phyloP scores from a whole-genome alignment of 1,139 yeast genomes.

The Taphrina flavorubra region DNA sequence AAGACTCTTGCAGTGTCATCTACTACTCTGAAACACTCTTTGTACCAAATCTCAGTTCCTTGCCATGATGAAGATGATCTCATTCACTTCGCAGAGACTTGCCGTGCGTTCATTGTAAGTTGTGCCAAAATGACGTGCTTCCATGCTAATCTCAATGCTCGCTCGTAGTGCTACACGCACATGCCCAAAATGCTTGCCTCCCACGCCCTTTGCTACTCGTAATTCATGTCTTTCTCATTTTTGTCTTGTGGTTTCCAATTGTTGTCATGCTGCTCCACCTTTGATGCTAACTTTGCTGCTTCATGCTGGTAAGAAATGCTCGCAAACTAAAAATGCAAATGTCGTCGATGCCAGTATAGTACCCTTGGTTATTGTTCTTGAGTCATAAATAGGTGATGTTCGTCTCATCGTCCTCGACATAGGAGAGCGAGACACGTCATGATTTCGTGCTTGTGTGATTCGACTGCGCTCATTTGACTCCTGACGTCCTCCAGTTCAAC shows the following conservation, averaged over 20 bases:
- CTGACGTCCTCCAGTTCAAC: constrained; percentile 19
- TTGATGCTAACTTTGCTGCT: not conserved
- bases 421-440: constrained; percentile 11
- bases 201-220: constrained; percentile 3
- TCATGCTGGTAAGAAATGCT: not conserved
- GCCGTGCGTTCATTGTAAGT: not conserved
- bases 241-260: not conserved
- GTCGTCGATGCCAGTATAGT: not conserved
- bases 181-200: not conserved
- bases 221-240: not conserved
- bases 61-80: no score
- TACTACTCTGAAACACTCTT: no score
- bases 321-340: not conserved
- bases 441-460: constrained; percentile 15
- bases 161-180: not conserved
- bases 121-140: not conserved
- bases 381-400: no score
- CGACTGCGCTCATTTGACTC: constrained; percentile 18
- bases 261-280: no score
- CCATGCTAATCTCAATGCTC: constrained; percentile 4
- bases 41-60: no score
- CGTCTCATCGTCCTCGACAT: constrained; percentile 2
- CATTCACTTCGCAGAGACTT: no score
- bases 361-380: not conserved
- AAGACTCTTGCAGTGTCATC: no score